Evolutionary conservation across 805 yeast genomes (phyloP).

Genomic region (Nakazawaea peltata): DNA sequence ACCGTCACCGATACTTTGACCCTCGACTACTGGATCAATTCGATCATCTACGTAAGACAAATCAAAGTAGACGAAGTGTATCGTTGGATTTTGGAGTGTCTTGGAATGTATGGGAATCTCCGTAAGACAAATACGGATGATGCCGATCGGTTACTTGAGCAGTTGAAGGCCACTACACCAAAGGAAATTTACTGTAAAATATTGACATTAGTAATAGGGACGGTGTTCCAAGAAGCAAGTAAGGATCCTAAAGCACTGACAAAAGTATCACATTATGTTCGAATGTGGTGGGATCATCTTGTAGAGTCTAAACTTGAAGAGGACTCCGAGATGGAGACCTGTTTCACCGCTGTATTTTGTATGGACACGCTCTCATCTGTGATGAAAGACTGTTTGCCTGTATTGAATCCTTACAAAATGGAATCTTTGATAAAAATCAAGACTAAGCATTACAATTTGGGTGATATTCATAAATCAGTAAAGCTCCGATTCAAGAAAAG

Average conservation of each 20-base stretch:
- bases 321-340: not conserved
- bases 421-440: not conserved
- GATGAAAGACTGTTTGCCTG: not conserved
- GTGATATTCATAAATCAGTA: not conserved
- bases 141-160: too few species aligned
- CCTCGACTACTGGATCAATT: slow-evolving; percentile 5
- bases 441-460: not conserved
- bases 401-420: slow-evolving; percentile 5
- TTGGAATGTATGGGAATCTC: too few species aligned
- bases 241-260: not conserved
- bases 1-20: slow-evolving; percentile 7
- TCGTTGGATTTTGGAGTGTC: too few species aligned
- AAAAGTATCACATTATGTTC: too few species aligned
- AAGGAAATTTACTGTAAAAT: too few species aligned
- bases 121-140: too few species aligned
- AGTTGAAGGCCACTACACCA: too few species aligned
- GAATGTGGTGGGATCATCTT: too few species aligned
- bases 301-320: too few species aligned
- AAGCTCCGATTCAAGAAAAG: not conserved
- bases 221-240: not conserved
- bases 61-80: not conserved
- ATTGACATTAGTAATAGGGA: not conserved
- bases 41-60: not conserved
- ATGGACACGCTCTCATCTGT: slow-evolving; percentile 5
- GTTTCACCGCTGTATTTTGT: slow-evolving; percentile 3